A percentile compares a stretch with the other conserved stretches of the same genome.
These are phyloP conservation scores for Pseudogymnoascus sp. DNA, from an alignment of 2,329 filamentous ascomycete species.

Conservation along the genomic window DNA sequence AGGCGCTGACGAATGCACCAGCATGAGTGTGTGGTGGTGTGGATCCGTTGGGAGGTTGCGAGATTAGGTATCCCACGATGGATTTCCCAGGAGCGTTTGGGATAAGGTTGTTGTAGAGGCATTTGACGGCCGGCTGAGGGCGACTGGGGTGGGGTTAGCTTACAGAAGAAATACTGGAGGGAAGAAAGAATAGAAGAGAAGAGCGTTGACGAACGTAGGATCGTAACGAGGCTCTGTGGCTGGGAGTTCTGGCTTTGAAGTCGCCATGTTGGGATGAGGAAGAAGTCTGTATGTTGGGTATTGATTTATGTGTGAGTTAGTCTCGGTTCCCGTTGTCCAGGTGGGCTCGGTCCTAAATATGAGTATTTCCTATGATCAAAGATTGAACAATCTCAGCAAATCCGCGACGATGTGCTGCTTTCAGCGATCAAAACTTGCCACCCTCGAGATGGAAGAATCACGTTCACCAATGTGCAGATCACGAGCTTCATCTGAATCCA, in stretches of 20 bases:
- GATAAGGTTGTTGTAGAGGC: slow-evolving; percentile 25
- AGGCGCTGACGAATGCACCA: slow-evolving; percentile 34
- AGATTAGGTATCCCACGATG: slow-evolving; percentile 32
- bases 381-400: background rate
- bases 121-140: slow-evolving; percentile 9
- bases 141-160: slow-evolving; percentile 7
- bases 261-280: background rate
- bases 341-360: background rate
- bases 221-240: background rate
- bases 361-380: background rate
- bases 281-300: background rate
- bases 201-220: background rate
- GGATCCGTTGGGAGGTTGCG: slow-evolving; percentile 30
- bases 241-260: background rate
- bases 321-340: background rate
- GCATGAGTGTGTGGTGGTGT: slow-evolving; percentile 41
- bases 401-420: background rate
- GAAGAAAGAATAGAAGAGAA: background rate
- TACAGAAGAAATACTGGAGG: background rate
- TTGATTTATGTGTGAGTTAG: background rate
- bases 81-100: slow-evolving; percentile 35
- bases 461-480: background rate
- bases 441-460: background rate
- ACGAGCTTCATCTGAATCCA: background rate
- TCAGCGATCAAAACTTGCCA: background rate